Percentiles rank a stretch among this genome's conserved stretches.
Evolutionary conservation across 1,139 yeast genomes (phyloP).

Genomic region (Candida tropicalis): DNA sequence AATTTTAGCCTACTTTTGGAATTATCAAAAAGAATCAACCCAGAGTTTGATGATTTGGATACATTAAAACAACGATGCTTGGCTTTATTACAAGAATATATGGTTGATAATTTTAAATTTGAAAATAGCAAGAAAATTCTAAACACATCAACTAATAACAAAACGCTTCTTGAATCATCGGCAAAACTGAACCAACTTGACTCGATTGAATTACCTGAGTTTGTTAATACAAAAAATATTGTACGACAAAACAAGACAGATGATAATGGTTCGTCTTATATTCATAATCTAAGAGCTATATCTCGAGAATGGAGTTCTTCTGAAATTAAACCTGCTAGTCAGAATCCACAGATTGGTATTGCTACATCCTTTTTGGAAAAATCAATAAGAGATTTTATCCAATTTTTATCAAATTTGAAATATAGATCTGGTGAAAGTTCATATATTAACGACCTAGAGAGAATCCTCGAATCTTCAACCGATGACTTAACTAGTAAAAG

Average conservation of each 20-base stretch:
- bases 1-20: conserved; percentile 28
- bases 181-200: conserved; percentile 31
- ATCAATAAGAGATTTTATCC: conserved; percentile 18
- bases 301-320: conserved; percentile 14
- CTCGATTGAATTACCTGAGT: conserved; percentile 41
- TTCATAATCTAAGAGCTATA: conserved; percentile 13
- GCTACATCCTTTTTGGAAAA: conserved; percentile 20
- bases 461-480: conserved; percentile 14
- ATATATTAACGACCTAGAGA: conserved; percentile 18
- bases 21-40: conserved; percentile 17
- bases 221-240: conserved; percentile 37
- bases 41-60: conserved; percentile 12
- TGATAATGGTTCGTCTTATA: conserved; percentile 1
- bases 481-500: conserved; percentile 17
- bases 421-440: not conserved
- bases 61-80: conserved; percentile 18
- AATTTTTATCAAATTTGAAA: conserved; percentile 17
- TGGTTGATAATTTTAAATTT: conserved; percentile 21
- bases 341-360: conserved; percentile 9
- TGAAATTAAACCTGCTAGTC: not conserved
- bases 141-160: not conserved
- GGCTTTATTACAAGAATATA: conserved; percentile 18
- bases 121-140: conserved; percentile 9
- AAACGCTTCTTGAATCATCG: not conserved
- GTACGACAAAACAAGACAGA: conserved; percentile 15